Evolutionary conservation across 2,329 filamentous ascomycete genomes (phyloP), one percentile per base, ranked within the genome.

Genomic region (Xylaria sp.): DNA sequence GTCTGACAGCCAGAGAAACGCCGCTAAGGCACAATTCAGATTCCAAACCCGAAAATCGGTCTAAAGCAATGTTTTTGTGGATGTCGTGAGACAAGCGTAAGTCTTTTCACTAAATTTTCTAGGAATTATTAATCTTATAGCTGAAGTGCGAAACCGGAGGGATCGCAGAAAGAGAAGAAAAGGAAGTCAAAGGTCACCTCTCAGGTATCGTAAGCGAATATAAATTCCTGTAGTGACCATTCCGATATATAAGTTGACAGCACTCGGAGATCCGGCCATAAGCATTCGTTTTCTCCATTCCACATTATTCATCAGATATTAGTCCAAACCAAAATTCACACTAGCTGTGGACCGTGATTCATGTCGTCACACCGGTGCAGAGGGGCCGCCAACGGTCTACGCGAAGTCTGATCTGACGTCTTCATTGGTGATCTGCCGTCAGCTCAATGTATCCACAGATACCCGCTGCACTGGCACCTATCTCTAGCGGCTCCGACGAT

Each of bases 241-340:
- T n/a, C 7, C 26, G 26, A 33, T 17, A 44, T 51, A 38, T 62
- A 58, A 54, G 59, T 23, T 33, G 40, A 40, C 20, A 33, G 40
- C 28, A 17, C 28, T 48, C 66, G 66, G 66, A 66, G 57, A 28
- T 66, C 54, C 66, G 59, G 67, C 42, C 56, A 58, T 46, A 66
- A 63, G 15, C 17, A n/a, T 6, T 17, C n/a, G 54, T 53, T 60
- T 42, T 67, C 63, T 60, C 54, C 59, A 67, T 66, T 17, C 17
- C 46, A 46, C 17, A 63, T 69, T 66, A 66, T 63, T 59, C 57
- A 68, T 62, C 58, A 44, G 2, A 49, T 7, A 31, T 28, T 40
- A 10, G 36, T 36, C 31, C 59, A 11, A 20, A 46, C 17, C 56
- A 61, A 57, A 40, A 51, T 15, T 57, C 44, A 17, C 9, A 36